Conservation (phyloP, 2,329 filamentous ascomycete genomes). For the Mariannaea elegans region DNA sequence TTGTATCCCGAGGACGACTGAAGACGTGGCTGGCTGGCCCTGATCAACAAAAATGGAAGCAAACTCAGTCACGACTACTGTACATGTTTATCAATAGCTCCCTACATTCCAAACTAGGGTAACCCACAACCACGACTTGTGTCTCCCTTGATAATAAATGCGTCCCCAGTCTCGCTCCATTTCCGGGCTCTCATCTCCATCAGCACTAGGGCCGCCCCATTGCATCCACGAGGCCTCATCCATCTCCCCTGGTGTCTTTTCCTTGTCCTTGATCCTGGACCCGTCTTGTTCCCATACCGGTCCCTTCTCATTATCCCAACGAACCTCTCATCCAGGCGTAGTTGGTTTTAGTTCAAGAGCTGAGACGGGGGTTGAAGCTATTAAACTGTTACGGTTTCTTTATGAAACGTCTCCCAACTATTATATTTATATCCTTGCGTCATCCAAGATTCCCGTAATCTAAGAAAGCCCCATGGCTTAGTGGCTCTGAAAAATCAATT, state of each 20-base stretch:
- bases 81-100: no score
- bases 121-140: not conserved
- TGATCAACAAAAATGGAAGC: no score
- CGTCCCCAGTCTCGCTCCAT: not conserved
- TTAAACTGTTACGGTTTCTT: not conserved
- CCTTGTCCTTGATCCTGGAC: not conserved
- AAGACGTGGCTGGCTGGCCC: no score
- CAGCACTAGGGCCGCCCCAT: constrained; percentile 1
- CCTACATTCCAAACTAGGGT: constrained; percentile 11
- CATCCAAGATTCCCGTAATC: no score
- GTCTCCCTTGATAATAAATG: constrained; percentile 5
- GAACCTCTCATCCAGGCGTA: constrained; percentile 12
- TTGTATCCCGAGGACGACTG: not conserved
- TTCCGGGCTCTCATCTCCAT: not conserved
- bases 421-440: not conserved
- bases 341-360: constrained; percentile 6
- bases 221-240: not conserved
- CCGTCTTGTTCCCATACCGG: not conserved
- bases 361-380: not conserved
- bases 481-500: no score
- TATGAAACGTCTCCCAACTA: constrained; percentile 5
- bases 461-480: no score
- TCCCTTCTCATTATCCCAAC: not conserved
- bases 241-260: not conserved
- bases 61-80: no score